Evolutionary conservation across 2,329 filamentous ascomycete species (phyloP).

Genomic region (Alternaria arbusti): DNA sequence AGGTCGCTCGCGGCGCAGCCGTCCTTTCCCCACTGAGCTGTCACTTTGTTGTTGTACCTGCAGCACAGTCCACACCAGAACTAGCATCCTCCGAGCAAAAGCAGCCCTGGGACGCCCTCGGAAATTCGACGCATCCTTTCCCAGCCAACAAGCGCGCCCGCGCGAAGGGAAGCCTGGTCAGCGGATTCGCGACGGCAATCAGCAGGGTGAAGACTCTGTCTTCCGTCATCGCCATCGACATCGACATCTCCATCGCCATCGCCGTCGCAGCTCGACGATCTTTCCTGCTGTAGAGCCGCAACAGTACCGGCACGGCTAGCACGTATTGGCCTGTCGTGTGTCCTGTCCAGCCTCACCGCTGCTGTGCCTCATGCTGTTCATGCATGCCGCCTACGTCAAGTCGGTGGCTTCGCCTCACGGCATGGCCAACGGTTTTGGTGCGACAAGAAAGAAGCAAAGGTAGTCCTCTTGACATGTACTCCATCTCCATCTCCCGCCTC

Average conservation of each 20-base stretch:
- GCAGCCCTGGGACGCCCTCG: conserved; percentile 4
- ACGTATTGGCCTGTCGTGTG: background rate
- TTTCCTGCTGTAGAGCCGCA: background rate
- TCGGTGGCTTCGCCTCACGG: conserved; percentile 5
- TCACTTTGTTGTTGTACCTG: conserved; percentile 10
- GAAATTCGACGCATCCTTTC: conserved; percentile 11
- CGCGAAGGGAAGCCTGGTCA: conserved; percentile 4
- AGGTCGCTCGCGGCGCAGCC: background rate
- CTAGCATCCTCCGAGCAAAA: conserved; percentile 12
- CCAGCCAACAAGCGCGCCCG: conserved; percentile 9
- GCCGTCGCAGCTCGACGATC: conserved; percentile 1
- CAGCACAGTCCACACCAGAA: conserved; percentile 13
- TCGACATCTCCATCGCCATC: background rate
- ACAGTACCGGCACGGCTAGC: background rate
- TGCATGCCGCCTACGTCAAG: background rate
- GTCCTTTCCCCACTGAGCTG: background rate
- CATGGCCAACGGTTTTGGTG: conserved; percentile 4
- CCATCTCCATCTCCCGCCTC: background rate
- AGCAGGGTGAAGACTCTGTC: background rate
- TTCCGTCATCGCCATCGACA: background rate
- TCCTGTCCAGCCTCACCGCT: conserved; percentile 14
- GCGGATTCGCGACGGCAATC: background rate
- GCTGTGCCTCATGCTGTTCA: conserved; percentile 1
- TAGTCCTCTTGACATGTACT: background rate
- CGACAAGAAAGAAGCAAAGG: background rate